Conservation (phyloP, 2,329 filamentous ascomycete species). For the Balansia obtecta region DNA sequence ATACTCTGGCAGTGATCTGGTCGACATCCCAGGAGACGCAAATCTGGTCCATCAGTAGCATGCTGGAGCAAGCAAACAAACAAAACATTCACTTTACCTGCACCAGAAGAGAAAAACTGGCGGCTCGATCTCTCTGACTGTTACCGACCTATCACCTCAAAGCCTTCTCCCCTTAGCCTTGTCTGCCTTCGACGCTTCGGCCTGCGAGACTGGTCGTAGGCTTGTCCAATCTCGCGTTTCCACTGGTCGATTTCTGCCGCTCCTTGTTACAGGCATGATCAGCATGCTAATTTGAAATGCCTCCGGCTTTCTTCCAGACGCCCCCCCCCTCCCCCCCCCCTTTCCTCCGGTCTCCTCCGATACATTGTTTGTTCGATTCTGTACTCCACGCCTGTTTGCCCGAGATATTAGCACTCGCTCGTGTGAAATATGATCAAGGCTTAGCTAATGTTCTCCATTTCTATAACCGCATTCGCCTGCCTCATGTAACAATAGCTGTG, state of each 20-base stretch:
- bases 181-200: background rate
- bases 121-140: too few species aligned
- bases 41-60: background rate
- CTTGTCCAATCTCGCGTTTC: background rate
- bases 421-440: background rate
- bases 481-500: background rate
- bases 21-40: background rate
- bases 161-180: too few species aligned
- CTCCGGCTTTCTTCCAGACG: background rate
- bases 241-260: background rate
- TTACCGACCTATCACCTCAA: too few species aligned
- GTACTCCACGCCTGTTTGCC: constrained; percentile 1
- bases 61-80: too few species aligned
- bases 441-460: background rate
- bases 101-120: too few species aligned
- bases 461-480: constrained; percentile 1
- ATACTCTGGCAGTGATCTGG: background rate
- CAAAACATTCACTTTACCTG: too few species aligned
- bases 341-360: background rate
- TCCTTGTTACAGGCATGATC: background rate
- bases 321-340: background rate
- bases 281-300: background rate
- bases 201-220: background rate
- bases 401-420: background rate
- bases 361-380: background rate